Evolutionary conservation across 345 rosid genomes (phyloP).

Genomic region (Eucalyptus victrix): DNA sequence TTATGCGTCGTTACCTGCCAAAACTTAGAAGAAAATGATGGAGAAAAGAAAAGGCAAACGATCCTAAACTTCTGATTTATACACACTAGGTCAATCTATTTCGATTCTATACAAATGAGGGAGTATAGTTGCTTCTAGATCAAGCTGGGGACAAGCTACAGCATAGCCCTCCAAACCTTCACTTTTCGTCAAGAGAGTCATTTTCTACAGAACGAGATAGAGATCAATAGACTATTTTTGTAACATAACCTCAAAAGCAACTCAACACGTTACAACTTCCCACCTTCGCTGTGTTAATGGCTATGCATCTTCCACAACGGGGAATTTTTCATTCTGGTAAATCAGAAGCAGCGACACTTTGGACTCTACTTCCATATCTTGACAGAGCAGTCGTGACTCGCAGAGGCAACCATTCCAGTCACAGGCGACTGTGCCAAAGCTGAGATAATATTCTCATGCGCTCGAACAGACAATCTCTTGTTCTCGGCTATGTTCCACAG

Average conservation of each 20-base stretch:
- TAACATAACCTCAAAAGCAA: background rate
- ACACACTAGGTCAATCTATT: background rate
- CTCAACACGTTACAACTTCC: background rate
- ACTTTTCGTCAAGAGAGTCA: background rate
- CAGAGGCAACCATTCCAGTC: constrained; percentile 49
- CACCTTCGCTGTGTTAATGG: background rate
- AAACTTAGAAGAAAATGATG: background rate
- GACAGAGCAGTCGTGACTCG: constrained; percentile 52
- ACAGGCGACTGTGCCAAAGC: constrained; percentile 40
- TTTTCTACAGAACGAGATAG: background rate
- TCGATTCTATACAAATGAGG: background rate
- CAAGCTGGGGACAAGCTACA: background rate
- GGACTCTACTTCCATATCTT: constrained; percentile 47
- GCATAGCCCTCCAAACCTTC: background rate
- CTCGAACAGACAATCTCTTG: constrained; percentile 38
- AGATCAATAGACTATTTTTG: background rate
- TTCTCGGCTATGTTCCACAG: constrained; percentile 60
- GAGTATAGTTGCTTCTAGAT: background rate
- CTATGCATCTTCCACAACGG: background rate
- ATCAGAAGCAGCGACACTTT: background rate
- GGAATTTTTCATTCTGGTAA: background rate
- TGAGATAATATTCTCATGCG: constrained; percentile 43
- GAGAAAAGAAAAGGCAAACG: background rate
- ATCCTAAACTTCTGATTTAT: background rate
- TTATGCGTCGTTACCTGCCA: background rate